phyloP scores from a whole-genome alignment of 1,284 basidiomycete species.

The Ustilago crameri region DNA sequence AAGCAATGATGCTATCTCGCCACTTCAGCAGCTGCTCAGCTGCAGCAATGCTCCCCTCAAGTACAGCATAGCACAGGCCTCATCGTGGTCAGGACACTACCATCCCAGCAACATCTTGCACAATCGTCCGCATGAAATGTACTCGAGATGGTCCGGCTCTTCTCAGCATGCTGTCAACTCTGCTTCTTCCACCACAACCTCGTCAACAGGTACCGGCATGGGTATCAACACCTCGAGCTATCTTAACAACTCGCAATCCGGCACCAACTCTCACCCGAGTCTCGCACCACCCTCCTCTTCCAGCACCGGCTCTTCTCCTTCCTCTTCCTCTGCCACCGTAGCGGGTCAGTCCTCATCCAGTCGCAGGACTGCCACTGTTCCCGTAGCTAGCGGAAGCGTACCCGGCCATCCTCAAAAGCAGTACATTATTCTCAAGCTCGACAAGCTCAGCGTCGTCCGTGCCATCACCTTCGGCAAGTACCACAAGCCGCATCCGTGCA shows the following conservation, averaged over 20 bases:
- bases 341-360: conserved; percentile 9
- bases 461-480: conserved; percentile 68
- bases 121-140: conserved; percentile 56
- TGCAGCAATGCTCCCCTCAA: conserved; percentile 31
- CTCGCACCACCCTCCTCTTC: conserved; percentile 21
- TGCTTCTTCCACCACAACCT: conserved; percentile 19
- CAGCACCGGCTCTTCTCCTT: conserved; percentile 22
- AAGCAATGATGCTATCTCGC: conserved; percentile 17
- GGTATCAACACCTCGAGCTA: conserved; percentile 24
- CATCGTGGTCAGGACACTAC: conserved; percentile 62
- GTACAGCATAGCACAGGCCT: conserved; percentile 53
- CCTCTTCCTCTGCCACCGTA: conserved; percentile 16
- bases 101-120: conserved; percentile 59
- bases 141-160: conserved; percentile 57
- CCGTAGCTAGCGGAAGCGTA: conserved; percentile 6
- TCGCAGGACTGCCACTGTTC: conserved; percentile 7
- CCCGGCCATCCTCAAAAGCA: conserved; percentile 49
- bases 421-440: conserved; percentile 66
- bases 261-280: conserved; percentile 10
- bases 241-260: conserved; percentile 10
- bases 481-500: conserved; percentile 68
- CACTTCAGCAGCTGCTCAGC: conserved; percentile 40
- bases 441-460: conserved; percentile 57
- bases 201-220: conserved; percentile 23
- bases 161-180: conserved; percentile 38